Percentiles rank a stretch among this genome's conserved stretches.
phyloP scores from a whole-genome alignment of 176 grass and related monocot genomes.

The Zea mays region DNA sequence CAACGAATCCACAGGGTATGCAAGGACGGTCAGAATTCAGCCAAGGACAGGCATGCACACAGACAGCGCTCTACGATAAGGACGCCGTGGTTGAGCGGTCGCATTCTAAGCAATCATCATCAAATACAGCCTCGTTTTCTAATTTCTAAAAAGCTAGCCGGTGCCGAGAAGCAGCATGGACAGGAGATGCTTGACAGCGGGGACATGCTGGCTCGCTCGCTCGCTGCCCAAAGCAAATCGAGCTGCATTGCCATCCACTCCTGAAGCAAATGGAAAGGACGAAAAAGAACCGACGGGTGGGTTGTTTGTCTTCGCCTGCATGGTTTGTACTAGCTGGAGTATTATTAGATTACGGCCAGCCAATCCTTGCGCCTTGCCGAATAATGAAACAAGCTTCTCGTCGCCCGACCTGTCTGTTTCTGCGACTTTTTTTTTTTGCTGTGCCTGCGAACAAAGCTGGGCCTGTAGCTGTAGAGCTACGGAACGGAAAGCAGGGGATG shows the following conservation, averaged over 20 bases:
- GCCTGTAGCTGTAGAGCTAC: background rate
- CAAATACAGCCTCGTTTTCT: background rate
- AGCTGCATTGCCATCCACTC: background rate
- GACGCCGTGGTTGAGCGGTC: background rate
- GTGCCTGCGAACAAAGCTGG: background rate
- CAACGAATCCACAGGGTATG: constrained; percentile 27
- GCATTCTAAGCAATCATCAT: background rate
- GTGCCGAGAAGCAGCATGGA: background rate
- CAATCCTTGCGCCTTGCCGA: too few relatives aligned
- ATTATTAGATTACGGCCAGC: too few relatives aligned
- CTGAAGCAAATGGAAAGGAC: background rate
- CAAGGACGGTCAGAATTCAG: constrained; percentile 58
- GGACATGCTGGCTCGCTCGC: background rate
- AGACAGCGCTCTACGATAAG: too few relatives aligned
- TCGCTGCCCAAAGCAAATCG: background rate
- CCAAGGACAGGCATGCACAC: constrained; percentile 10
- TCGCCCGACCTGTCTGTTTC: too few relatives aligned
- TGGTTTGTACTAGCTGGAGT: background rate
- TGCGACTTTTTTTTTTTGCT: too few relatives aligned
- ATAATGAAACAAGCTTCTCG: too few relatives aligned
- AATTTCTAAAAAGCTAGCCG: background rate
- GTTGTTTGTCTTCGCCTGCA: constrained; percentile 2
- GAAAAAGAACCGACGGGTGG: background rate
- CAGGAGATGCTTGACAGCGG: constrained; percentile 12
- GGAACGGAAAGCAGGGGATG: background rate